A percentile compares a stretch with the other conserved stretches of the same genome.
Conservation (phyloP, 1,284 basidiomycete genomes). For the Ganoderma boninense region DNA sequence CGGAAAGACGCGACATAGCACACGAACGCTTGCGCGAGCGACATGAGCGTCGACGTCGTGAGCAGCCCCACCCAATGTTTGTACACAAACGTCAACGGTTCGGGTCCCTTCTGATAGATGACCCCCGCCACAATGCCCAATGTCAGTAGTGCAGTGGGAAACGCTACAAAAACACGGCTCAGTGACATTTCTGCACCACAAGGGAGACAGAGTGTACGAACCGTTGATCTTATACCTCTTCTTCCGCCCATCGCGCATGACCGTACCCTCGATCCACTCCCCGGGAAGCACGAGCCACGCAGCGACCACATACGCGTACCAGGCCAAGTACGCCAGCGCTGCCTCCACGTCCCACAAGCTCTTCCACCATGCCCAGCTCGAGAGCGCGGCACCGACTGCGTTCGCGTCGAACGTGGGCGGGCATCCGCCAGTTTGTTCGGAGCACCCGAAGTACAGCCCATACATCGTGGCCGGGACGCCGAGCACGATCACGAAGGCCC, state of each 20-base stretch:
- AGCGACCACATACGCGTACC: constrained; percentile 91
- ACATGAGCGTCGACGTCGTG: constrained; percentile 86
- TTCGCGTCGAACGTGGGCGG: constrained; percentile 61
- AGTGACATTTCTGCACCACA: no score
- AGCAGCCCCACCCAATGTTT: constrained; percentile 93
- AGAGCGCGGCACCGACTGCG: constrained; percentile 55
- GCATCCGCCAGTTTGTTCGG: constrained; percentile 81
- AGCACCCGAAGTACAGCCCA: constrained; percentile 88
- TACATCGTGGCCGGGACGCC: constrained; percentile 82
- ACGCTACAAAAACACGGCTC: constrained; percentile 52
- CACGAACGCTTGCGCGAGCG: constrained; percentile 75
- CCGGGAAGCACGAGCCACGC: constrained; percentile 91
- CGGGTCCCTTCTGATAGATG: constrained; percentile 79
- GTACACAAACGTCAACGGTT: constrained; percentile 89
- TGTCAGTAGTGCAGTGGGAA: constrained; percentile 86
- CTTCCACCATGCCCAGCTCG: constrained; percentile 67
- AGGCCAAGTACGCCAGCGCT: constrained; percentile 73
- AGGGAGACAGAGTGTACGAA: constrained; percentile 52
- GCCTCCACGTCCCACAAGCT: constrained; percentile 86
- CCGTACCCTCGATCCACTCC: constrained; percentile 83
- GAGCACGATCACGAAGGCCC: constrained; percentile 78
- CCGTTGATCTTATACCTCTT: constrained; percentile 97
- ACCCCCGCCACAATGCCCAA: constrained; percentile 75
- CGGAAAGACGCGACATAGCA: constrained; percentile 83
- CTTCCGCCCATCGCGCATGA: constrained; percentile 80